Evolutionary conservation across 306 rosid genomes (phyloP).

Genomic region (Vicia sativa): DNA sequence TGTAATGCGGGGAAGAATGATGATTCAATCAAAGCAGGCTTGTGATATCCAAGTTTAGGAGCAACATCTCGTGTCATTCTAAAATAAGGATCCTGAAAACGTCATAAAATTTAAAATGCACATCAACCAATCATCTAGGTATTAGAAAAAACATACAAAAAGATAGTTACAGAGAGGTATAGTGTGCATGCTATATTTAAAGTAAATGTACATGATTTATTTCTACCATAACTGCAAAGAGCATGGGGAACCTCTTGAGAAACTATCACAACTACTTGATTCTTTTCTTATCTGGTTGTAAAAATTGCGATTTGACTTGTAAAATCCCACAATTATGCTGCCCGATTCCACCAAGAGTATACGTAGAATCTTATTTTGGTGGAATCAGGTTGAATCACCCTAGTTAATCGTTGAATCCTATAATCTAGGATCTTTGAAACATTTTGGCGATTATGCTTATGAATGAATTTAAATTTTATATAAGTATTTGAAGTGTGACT

Average conservation of each 20-base stretch:
- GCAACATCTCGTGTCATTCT: conserved; percentile 99
- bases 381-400: no score
- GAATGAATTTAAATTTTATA: no score
- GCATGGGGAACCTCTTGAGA: not conserved
- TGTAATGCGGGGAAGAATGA: conserved; percentile 91
- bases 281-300: no score
- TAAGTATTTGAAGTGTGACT: no score
- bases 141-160: not conserved
- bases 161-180: not conserved
- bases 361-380: no score
- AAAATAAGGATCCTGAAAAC: conserved; percentile 88
- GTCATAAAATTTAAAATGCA: conserved; percentile 30
- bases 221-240: conserved; percentile 2
- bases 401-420: no score
- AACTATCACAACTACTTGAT: no score
- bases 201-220: not conserved
- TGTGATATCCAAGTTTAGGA: conserved; percentile 75
- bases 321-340: no score
- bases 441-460: no score
- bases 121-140: conserved; percentile 3
- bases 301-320: no score
- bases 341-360: no score
- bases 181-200: conserved; percentile 8
- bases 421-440: no score
- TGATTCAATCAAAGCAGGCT: conserved; percentile 91